Base-by-base conservation (phyloP, 371 early-diverging fungal species). In the Mortierella sp. region DNA sequence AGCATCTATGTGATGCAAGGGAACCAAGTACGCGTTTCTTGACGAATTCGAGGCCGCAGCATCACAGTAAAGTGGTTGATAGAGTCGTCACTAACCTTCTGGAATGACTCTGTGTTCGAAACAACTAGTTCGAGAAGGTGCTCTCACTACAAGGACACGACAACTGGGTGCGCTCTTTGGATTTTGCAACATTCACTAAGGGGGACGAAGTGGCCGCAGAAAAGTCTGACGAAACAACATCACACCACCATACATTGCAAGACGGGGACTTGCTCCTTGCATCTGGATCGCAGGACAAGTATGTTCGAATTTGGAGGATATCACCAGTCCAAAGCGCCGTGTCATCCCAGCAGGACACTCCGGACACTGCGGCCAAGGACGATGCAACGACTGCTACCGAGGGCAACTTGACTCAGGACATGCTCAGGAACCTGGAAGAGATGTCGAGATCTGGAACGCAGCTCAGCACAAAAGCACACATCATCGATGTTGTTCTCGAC, bases 241-340 rank as follows among this genome's bases (percentile, higher is more conserved):
- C 71, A 14, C 78, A 62, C 58, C 80, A 81, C 29, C 86, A 85
- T 62, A 84, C 86, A 14, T 86, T 92, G 57, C 68, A 72, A 22
- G 70, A 85, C 3, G 94, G 94, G 5, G 94, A 96, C 80, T 70
- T 96, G 37, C 81, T 96, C 46, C 79, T 98, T 37, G 96, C 98
- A 0, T 91, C 93, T 61, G 95, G 87, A 16, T 92, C 96, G 22
- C 96, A 97, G 78, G 98, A 98, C 82, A 88, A 88, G 73, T 94
- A 94, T 71, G 91, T 97, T 69, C 89, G 98, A 31, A 73, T 97
- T 9, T 98, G 98, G 98, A 90, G 88, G 68, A 83, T 94, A 28
- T 81, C 90, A 14, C 79, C 81, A 14, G 80, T 82, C 29, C 19
- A 48, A 29, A 53, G 54, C 44, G 10, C 22, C 14, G 43, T 55